Evolutionary conservation across 768 basidiomycete species (phyloP), one percentile per base, ranked within the genome.

Genomic region (Infundibulicybe gibba): DNA sequence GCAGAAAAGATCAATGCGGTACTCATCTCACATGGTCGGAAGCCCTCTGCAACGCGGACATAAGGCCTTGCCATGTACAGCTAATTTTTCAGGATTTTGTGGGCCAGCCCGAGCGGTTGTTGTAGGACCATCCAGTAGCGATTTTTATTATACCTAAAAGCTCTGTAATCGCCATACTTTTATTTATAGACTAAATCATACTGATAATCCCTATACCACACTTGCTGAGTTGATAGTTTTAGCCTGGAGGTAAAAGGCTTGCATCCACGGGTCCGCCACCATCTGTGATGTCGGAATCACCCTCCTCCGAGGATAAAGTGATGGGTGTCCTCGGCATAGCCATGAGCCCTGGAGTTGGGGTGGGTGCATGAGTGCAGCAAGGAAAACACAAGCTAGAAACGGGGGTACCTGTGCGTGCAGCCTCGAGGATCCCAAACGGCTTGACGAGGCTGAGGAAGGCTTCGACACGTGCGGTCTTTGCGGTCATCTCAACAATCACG

Each of bases 241-340:
- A 99, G 62, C 97, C 97, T 15, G 95, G 97, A 49, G 97, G 97
- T 3, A 99, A 83, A 35, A 97, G 72, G 57, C 87, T 93, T 5
- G 92, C 86, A 62, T 99, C 97, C 37, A 99, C 77, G n/a, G 68
- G 68, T 39, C 73, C 83, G 40, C 76, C 81, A n/a, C 55, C 54
- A n/a, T 19, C 14, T 19, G 43, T 17, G 11, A 37, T 25, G 1
- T 55, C 58, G 3, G 17, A n/a, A 10, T 57, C 58, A 17, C 4
- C 25, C 4, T 76, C 79, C 19, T 69, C 66, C 3, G 62, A 63
- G 5, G 57, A 48, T 3, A 55, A 61, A 13, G 79, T 63, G 58
- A 98, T 88, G 2, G 95, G 94, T 5, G 97, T 97, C 50, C 97
- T 81, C 3, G 97, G 97, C 90, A 99, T 97, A 5, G 90, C 94